Evolutionary conservation across 2,329 filamentous ascomycete species (phyloP).

Genomic region (Ascosphaera aggregata): DNA sequence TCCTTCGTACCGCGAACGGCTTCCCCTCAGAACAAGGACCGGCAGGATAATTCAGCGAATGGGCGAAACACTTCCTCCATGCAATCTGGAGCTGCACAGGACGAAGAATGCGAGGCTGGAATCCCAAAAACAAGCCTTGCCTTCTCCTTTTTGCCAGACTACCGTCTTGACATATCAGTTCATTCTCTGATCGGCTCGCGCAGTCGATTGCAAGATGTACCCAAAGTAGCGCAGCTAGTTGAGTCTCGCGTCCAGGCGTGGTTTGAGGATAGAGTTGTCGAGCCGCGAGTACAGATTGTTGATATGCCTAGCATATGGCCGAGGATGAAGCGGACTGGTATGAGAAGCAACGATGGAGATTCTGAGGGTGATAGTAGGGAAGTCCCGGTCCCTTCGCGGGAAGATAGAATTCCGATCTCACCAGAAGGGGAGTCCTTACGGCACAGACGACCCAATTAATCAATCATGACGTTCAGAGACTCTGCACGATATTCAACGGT

Average conservation of each 20-base stretch:
- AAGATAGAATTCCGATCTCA: slow-evolving; percentile 8
- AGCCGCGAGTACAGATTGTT: slow-evolving; percentile 41
- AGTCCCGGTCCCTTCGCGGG: slow-evolving; percentile 12
- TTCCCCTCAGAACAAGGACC: slow-evolving; percentile 2
- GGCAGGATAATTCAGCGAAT: neutral
- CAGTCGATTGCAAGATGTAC: slow-evolving; percentile 38
- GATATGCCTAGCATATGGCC: slow-evolving; percentile 39
- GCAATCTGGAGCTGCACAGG: neutral
- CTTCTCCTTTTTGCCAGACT: slow-evolving; percentile 58
- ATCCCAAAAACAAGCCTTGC: slow-evolving; percentile 66
- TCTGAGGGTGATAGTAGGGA: slow-evolving; percentile 7
- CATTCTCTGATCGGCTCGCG: slow-evolving; percentile 39
- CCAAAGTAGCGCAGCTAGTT: slow-evolving; percentile 41
- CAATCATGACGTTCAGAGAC: no score
- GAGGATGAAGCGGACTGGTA: slow-evolving; percentile 26
- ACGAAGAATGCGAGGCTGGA: slow-evolving; percentile 14
- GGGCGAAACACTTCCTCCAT: neutral
- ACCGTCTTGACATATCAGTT: slow-evolving; percentile 41
- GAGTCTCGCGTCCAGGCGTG: slow-evolving; percentile 40
- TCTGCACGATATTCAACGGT: no score
- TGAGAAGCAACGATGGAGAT: slow-evolving; percentile 20
- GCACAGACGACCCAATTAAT: slow-evolving; percentile 10
- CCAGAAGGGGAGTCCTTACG: slow-evolving; percentile 5
- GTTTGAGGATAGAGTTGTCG: slow-evolving; percentile 44
- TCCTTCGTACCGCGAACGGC: slow-evolving; percentile 57